A percentile compares a stretch with the other conserved stretches of the same genome.
Conservation (phyloP, 108 stramenopile genomes). For the Fistulifera solaris region DNA sequence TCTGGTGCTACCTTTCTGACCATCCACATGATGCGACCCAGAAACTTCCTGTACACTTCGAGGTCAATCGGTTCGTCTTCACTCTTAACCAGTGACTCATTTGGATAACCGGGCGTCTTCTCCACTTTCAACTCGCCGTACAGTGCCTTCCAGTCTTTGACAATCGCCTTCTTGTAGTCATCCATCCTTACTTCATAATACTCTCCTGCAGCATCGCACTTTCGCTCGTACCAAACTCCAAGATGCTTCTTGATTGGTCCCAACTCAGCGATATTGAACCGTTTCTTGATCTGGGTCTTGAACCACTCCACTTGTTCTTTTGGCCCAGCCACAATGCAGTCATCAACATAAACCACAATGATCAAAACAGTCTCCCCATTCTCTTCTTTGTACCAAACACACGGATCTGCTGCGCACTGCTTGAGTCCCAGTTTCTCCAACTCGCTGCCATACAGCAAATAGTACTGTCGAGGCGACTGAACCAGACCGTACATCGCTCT, state of each 20-base stretch:
- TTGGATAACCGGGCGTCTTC: conserved; percentile 12
- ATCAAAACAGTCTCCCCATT: neutral
- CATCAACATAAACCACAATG: conserved; percentile 15
- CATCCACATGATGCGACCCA: conserved; percentile 5
- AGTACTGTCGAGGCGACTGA: neutral
- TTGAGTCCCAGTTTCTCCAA: conserved; percentile 1
- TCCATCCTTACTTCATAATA: neutral
- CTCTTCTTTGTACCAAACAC: conserved; percentile 2
- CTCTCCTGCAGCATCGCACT: neutral
- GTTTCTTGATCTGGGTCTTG: conserved; percentile 11
- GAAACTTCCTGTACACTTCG: conserved; percentile 6
- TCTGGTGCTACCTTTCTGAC: conserved; percentile 6
- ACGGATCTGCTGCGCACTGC: neutral
- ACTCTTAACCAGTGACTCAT: conserved; percentile 6
- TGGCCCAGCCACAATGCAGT: conserved; percentile 6
- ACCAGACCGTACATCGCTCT: conserved; percentile 9
- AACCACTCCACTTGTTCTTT: conserved; percentile 7
- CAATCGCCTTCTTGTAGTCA: conserved; percentile 2
- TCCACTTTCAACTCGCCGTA: conserved; percentile 2
- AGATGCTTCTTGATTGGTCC: conserved; percentile 14
- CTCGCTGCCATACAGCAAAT: neutral
- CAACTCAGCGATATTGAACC: conserved; percentile 9
- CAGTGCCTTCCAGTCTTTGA: neutral
- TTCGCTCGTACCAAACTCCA: conserved; percentile 12
- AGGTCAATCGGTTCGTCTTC: neutral